Base-by-base conservation (phyloP, 2,329 filamentous ascomycete genomes). In the Exutisphaerella laricina region DNA sequence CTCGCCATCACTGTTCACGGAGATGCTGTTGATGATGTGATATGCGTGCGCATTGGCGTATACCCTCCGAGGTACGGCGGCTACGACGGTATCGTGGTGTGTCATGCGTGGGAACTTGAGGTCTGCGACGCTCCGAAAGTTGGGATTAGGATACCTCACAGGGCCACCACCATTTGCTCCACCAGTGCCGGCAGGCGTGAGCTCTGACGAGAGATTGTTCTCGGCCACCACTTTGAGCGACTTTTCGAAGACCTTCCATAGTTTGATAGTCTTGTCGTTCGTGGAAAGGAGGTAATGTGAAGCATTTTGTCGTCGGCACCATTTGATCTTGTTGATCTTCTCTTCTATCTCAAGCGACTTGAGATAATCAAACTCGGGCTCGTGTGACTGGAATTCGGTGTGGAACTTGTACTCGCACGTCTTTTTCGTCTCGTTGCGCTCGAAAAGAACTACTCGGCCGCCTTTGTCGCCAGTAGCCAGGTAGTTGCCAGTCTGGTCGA, bases 281-380 rank as follows among this genome's bases (percentile, higher is more conserved):
- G 92, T 98, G 31, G 92, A 97, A 44, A 98, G 80, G 39, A 98
- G 80, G 68, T 95, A 98, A 72, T 98, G 92, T 43, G 92, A 97
- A 49, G 90, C 86, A 75, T 98, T 98, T 70, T 97, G 90, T 70
- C 92, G 84, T 64, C 85, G 83, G 69, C 92, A 98, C 92, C 92
- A 98, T 70, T 97, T 98, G 73, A 98, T 98, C 77, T 98, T 98
- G 78, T 98, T 98, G 78, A 98, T 98, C 74, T 98, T 98, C 71
- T 98, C 92, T 77, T 98, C 92, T 63, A 98, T 98, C 70, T 98
- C 92, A 58, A 98, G 78, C 23, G 92, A 98, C 71, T 98, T 98
- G 55, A 98, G 80, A 67, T 98, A 98, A 69, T 98, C 92, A 69
- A 98, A 98, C 70, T 98, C 92, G 51, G 92, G 92, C 66, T 98